Evolutionary conservation across 805 yeast genomes (phyloP), one percentile per base, ranked within the genome.

Genomic region (Suhomyces pyralidae): DNA sequence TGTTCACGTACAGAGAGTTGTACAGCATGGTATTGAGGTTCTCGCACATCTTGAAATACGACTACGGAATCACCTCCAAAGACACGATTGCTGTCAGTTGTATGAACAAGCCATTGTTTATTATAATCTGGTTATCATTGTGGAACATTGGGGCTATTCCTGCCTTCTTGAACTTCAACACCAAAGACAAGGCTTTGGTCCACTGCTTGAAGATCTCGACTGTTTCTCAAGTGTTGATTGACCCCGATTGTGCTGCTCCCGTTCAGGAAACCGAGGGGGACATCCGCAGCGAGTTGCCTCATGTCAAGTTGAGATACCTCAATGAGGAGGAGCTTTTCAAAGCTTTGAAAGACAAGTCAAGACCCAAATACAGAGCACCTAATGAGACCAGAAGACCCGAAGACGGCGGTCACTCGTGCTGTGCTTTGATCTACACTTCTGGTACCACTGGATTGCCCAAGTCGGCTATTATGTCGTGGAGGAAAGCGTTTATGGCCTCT

Each of bases 371-470:
- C 63, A 69, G 92, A 63, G 82, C 85, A 52, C 69, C 76, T 0
- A 84, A 84, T 59, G 59, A 69, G 7, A 69, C 81, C 8, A 81
- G 96, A 68, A 81, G 88, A 58, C 80, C 82, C 7, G 69, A 69
- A 7, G 83, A 83, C 49, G 68, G 75, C 10, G 86, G 85, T 64
- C 81, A 76, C 58, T 80, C 82, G 51, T 80, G 93, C 3, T 85
- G 88, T 19, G 80, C 85, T 58, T 78, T 89, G 58, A 89, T 92
- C 49, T 92, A 86, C 68, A 92, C 98, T 0, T 88, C 96, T 0
- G 98, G 98, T 40, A 93, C 97, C 6, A 90, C 97, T 0, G 97
- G 97, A 0, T 72, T 92, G 55, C 97, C 98, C 14, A 92, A 92
- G 68, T 88, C 97, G 5, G 97, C 96, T 1, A 86, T 88, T 51